Conservation (phyloP, 2,329 filamentous ascomycete species). For the Xylaria sp. region DNA sequence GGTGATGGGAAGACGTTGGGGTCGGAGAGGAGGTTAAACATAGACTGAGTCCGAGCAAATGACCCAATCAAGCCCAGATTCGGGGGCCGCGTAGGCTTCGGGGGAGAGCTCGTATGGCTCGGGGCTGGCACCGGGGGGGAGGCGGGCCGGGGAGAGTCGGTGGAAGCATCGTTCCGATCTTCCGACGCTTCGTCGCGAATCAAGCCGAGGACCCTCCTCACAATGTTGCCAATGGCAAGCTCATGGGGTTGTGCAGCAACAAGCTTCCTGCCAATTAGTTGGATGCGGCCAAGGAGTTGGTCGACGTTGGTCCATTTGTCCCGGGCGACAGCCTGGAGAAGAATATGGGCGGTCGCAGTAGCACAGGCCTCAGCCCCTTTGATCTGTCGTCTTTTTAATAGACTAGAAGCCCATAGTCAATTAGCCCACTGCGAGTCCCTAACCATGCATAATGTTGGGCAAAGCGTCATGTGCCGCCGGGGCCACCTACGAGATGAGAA, state of each 20-base stretch:
- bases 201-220: slow-evolving; percentile 86
- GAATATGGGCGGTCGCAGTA: slow-evolving; percentile 87
- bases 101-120: slow-evolving; percentile 33
- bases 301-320: slow-evolving; percentile 81
- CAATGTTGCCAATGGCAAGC: slow-evolving; percentile 93
- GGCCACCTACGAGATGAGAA: slow-evolving; percentile 76
- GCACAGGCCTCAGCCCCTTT: slow-evolving; percentile 88
- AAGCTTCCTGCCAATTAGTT: slow-evolving; percentile 79
- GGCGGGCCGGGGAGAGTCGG: slow-evolving; percentile 63
- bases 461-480: not conserved
- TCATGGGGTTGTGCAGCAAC: slow-evolving; percentile 88
- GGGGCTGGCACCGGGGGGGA: slow-evolving; percentile 28
- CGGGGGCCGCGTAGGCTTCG: slow-evolving; percentile 61
- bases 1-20: slow-evolving; percentile 62
- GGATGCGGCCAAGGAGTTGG: slow-evolving; percentile 82
- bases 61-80: slow-evolving; percentile 71
- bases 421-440: slow-evolving; percentile 4
- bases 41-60: slow-evolving; percentile 75
- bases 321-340: slow-evolving; percentile 85
- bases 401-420: slow-evolving; percentile 59
- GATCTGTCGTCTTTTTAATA: slow-evolving; percentile 92
- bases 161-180: slow-evolving; percentile 72
- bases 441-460: slow-evolving; percentile 16
- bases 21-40: slow-evolving; percentile 88
- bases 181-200: slow-evolving; percentile 92